These are phyloP conservation scores for Jaapia argillacea DNA, from an alignment of 768 basidiomycete genomes.

Conservation along the genomic window DNA sequence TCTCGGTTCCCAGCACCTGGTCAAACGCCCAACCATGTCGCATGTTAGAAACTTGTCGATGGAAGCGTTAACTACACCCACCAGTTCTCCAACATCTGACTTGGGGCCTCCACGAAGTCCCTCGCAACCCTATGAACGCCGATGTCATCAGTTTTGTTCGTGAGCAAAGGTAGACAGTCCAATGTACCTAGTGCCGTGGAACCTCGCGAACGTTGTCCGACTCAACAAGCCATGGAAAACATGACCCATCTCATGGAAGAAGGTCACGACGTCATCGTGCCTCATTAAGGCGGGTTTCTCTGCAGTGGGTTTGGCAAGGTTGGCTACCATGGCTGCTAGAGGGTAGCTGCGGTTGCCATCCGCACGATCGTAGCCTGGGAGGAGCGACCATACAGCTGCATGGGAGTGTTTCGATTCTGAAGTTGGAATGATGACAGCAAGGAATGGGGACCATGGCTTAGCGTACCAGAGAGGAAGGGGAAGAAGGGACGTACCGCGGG, in stretches of 20 bases:
- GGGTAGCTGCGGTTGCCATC: slow-evolving; percentile 63
- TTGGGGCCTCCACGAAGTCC: slow-evolving; percentile 86
- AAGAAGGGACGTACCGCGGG: slow-evolving; percentile 49
- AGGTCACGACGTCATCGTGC: slow-evolving; percentile 83
- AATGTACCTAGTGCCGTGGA: slow-evolving; percentile 72
- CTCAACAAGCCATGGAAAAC: slow-evolving; percentile 48
- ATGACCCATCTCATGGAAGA: slow-evolving; percentile 83
- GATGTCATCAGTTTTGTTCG: no score
- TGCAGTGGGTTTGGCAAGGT: slow-evolving; percentile 77
- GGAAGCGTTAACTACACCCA: slow-evolving; percentile 13
- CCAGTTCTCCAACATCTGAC: slow-evolving; percentile 93
- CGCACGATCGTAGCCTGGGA: slow-evolving; percentile 50
- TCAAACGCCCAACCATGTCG: no score
- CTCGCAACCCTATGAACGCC: slow-evolving; percentile 47
- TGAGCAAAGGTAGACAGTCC: no score
- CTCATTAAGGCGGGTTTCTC: slow-evolving; percentile 77
- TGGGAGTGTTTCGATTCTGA: slow-evolving; percentile 74
- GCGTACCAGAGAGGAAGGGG: no score
- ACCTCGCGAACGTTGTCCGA: slow-evolving; percentile 58
- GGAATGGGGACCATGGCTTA: no score
- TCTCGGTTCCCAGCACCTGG: slow-evolving; percentile 72
- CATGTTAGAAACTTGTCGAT: neutral
- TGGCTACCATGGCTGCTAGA: slow-evolving; percentile 80
- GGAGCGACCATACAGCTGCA: slow-evolving; percentile 76
- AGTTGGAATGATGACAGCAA: neutral